These are phyloP conservation scores for Mallotus nudiflorus DNA, from an alignment of 345 rosid genomes.

Conservation along the genomic window DNA sequence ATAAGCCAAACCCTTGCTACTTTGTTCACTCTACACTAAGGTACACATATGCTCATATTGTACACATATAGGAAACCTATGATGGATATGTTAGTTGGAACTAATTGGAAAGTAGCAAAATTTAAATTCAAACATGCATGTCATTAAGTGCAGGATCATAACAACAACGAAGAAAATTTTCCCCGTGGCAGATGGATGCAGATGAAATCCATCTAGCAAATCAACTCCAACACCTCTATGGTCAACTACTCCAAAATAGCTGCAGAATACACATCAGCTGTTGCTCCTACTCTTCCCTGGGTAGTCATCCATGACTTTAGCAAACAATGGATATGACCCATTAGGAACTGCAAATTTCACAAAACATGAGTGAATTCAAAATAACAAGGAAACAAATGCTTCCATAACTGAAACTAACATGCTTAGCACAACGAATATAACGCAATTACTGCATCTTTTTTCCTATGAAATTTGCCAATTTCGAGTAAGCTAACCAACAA, in stretches of 20 bases:
- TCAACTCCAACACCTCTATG: slow-evolving; percentile 9
- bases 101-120: not conserved
- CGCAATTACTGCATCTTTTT: too few relatives aligned
- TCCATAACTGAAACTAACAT: too few relatives aligned
- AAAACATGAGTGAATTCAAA: not conserved
- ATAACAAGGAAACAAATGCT: too few relatives aligned
- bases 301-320: slow-evolving; percentile 10
- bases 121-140: too few relatives aligned
- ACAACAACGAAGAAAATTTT: not conserved
- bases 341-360: slow-evolving; percentile 15
- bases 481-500: too few relatives aligned
- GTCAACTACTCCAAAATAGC: slow-evolving; percentile 19
- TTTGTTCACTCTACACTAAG: not conserved
- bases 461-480: too few relatives aligned
- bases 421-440: too few relatives aligned
- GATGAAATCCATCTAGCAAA: not conserved
- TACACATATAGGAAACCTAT: not conserved
- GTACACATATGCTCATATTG: not conserved
- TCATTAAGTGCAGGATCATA: not conserved
- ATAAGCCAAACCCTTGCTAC: not conserved
- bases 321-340: slow-evolving; percentile 11
- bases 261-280: slow-evolving; percentile 16
- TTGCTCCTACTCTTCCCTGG: slow-evolving; percentile 18
- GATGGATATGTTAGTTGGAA: too few relatives aligned
- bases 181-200: not conserved